Conservation (phyloP, 495 filamentous ascomycete species). For the Podospora pseudocomata region DNA sequence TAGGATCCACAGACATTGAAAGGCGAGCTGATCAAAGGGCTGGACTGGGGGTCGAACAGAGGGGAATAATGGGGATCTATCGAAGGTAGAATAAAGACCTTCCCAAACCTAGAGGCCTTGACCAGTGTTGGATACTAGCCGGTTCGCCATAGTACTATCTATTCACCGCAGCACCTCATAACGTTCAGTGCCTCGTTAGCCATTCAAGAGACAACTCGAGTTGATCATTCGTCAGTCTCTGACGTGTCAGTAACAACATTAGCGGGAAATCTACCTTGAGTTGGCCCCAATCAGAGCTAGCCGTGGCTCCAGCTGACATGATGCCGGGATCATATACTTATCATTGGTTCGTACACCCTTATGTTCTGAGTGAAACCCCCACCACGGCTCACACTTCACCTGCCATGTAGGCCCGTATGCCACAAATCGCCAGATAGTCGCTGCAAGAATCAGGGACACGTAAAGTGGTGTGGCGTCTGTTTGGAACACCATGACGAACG, state of each 20-base stretch:
- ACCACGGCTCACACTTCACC: background rate
- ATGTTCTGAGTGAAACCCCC: background rate
- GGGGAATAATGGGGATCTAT: background rate
- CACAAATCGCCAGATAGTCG: no score
- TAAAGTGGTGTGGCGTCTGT: no score
- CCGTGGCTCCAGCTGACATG: background rate
- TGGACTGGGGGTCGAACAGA: no score
- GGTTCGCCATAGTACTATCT: no score
- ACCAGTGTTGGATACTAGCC: no score
- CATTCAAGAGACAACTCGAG: background rate
- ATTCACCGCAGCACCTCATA: no score
- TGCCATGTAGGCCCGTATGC: no score
- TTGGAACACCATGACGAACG: no score
- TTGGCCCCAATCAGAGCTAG: no score
- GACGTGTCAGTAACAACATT: background rate
- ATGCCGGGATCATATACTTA: background rate
- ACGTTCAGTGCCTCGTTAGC: background rate
- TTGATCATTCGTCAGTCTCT: background rate
- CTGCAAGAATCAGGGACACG: no score
- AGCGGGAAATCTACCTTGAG: no score
- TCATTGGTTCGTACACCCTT: background rate
- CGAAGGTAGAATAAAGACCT: background rate
- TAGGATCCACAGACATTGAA: background rate
- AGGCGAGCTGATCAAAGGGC: background rate
- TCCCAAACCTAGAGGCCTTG: background rate